Percentiles rank a stretch among this genome's conserved stretches.
These are phyloP conservation scores for Metschnikowia continentalis DNA, from an alignment of 805 yeast genomes.

Conservation along the genomic window DNA sequence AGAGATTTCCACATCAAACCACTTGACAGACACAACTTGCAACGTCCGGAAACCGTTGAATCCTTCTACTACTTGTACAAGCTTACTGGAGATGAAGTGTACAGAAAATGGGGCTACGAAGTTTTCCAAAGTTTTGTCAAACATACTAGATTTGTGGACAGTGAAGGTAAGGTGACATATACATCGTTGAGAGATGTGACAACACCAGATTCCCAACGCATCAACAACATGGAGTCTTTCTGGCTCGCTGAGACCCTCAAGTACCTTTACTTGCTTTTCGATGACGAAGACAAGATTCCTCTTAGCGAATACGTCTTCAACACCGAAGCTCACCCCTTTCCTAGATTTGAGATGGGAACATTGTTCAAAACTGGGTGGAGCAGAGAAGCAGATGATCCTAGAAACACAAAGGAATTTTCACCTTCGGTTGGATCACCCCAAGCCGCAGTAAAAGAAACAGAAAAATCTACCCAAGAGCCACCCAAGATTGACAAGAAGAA, in stretches of 20 bases:
- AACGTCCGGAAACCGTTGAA: constrained; percentile 93
- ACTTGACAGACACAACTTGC: constrained; percentile 76
- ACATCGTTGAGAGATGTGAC: constrained; percentile 68
- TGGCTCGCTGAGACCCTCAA: constrained; percentile 94
- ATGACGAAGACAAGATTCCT: constrained; percentile 59
- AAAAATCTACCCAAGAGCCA: constrained; percentile 5
- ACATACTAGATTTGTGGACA: constrained; percentile 46
- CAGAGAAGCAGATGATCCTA: constrained; percentile 28
- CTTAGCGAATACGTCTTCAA: constrained; percentile 72
- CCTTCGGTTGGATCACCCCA: constrained; percentile 16
- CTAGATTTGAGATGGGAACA: constrained; percentile 54
- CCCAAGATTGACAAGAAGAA: constrained; percentile 26
- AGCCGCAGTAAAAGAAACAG: constrained; percentile 1
- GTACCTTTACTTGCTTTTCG: constrained; percentile 50
- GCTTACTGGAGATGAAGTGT: constrained; percentile 73
- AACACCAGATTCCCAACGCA: constrained; percentile 42
- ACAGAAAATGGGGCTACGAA: constrained; percentile 87
- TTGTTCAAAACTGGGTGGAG: constrained; percentile 61
- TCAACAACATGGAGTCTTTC: constrained; percentile 84
- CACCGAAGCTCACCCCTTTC: constrained; percentile 93
- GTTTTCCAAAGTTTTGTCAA: constrained; percentile 68
- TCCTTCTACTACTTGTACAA: constrained; percentile 76
- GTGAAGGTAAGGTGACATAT: constrained; percentile 46
- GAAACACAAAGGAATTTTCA: constrained; percentile 11
- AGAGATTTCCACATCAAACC: constrained; percentile 67